Conservation (phyloP, 2,329 filamentous ascomycete species). For the Fusarium staphyleae region DNA sequence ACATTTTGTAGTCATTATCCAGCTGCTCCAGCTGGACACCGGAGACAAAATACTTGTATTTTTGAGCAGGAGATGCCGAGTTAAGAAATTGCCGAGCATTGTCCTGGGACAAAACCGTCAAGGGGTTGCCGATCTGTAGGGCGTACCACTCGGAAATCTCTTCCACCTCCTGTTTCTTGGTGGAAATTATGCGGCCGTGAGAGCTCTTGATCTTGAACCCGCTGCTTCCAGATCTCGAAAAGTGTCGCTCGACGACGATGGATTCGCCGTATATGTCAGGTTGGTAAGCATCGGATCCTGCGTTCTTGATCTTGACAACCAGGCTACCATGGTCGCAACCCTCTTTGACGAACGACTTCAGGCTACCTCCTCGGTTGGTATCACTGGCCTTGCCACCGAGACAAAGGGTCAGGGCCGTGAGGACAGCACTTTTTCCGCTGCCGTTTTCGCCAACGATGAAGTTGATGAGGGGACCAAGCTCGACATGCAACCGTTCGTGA, state of each 20-base stretch:
- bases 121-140: constrained; percentile 93
- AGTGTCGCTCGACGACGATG: constrained; percentile 91
- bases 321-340: constrained; percentile 79
- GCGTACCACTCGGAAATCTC: constrained; percentile 94
- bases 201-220: constrained; percentile 87
- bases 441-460: constrained; percentile 98
- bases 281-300: constrained; percentile 83
- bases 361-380: constrained; percentile 88
- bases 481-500: constrained; percentile 79
- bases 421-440: constrained; percentile 93
- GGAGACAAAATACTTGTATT: constrained; percentile 96
- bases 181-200: constrained; percentile 74
- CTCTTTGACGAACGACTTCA: constrained; percentile 92
- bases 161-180: constrained; percentile 85
- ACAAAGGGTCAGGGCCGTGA: constrained; percentile 92
- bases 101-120: constrained; percentile 95
- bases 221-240: constrained; percentile 75
- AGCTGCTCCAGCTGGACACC: constrained; percentile 93
- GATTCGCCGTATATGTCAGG: constrained; percentile 81
- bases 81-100: constrained; percentile 94
- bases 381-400: constrained; percentile 93
- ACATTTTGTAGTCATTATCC: constrained; percentile 86
- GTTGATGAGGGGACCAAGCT: constrained; percentile 93
- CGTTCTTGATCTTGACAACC: constrained; percentile 88
- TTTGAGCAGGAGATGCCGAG: constrained; percentile 78